A percentile compares a stretch with the other conserved stretches of the same genome.
These are phyloP conservation scores for Mycena epipterygia DNA, from an alignment of 768 basidiomycete species.

Conservation along the genomic window DNA sequence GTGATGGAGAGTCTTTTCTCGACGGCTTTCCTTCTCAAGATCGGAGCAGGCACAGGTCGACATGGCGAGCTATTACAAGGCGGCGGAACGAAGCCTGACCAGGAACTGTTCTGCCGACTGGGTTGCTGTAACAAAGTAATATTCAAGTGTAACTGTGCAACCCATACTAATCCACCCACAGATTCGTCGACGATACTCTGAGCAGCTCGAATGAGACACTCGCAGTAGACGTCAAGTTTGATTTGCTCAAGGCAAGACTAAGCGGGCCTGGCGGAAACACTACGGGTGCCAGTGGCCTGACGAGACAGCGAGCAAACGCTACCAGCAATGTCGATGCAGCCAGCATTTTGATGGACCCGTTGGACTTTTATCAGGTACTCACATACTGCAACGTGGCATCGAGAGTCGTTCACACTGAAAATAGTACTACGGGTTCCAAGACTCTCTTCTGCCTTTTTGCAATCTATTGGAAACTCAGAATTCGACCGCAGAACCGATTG, in stretches of 20 bases:
- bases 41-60: constrained; percentile 57
- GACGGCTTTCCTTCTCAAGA: neutral
- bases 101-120: constrained; percentile 67
- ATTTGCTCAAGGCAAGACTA: constrained; percentile 55
- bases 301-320: constrained; percentile 47
- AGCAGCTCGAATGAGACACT: constrained; percentile 48
- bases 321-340: constrained; percentile 57
- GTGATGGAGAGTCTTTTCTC: neutral
- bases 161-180: constrained; percentile 4
- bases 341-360: constrained; percentile 62
- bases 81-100: constrained; percentile 62
- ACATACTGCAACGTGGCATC: constrained; percentile 5
- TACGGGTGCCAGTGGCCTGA: constrained; percentile 51
- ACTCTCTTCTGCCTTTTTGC: constrained; percentile 61
- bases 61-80: constrained; percentile 65
- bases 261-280: constrained; percentile 60
- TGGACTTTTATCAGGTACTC: constrained; percentile 61
- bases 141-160: neutral
- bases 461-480: constrained; percentile 62
- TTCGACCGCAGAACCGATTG: constrained; percentile 51
- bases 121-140: constrained; percentile 58
- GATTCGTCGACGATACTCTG: constrained; percentile 54
- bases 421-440: constrained; percentile 63
- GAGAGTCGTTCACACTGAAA: neutral
- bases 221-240: constrained; percentile 56